These are phyloP conservation scores for Moricandia moricandioides DNA, from an alignment of 345 rosid species.

Conservation along the genomic window DNA sequence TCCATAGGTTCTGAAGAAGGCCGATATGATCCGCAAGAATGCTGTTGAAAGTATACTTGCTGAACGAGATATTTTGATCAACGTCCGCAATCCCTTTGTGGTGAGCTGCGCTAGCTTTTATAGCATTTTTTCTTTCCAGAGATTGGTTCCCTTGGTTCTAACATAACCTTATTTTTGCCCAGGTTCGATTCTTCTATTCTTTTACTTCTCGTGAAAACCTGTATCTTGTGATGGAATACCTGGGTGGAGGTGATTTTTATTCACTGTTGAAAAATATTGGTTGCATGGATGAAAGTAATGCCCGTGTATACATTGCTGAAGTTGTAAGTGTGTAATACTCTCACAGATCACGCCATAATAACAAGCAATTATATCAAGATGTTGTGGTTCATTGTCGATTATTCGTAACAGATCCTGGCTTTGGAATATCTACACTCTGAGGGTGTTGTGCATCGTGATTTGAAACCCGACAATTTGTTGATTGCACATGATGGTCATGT, in stretches of 20 bases:
- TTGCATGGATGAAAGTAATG: slow-evolving; percentile 86
- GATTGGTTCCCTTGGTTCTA: slow-evolving; percentile 26
- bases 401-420: slow-evolving; percentile 67
- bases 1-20: slow-evolving; percentile 84
- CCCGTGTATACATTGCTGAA: slow-evolving; percentile 94
- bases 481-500: slow-evolving; percentile 98
- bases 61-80: slow-evolving; percentile 92
- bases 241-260: slow-evolving; percentile 97
- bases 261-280: slow-evolving; percentile 80
- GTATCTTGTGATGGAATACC: slow-evolving; percentile 99
- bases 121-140: slow-evolving; percentile 22
- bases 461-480: slow-evolving; percentile 96
- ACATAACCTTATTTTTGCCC: slow-evolving; percentile 40
- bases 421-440: slow-evolving; percentile 86
- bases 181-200: slow-evolving; percentile 99
- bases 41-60: slow-evolving; percentile 96
- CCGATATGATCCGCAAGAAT: slow-evolving; percentile 96
- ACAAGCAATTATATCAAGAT: slow-evolving; percentile 14
- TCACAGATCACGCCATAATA: slow-evolving; percentile 7
- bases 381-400: slow-evolving; percentile 10
- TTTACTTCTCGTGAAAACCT: slow-evolving; percentile 90
- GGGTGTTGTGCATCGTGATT: slow-evolving; percentile 91
- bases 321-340: slow-evolving; percentile 60
- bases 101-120: slow-evolving; percentile 57
- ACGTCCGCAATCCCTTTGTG: slow-evolving; percentile 97